A percentile compares a stretch with the other conserved stretches of the same genome.
Evolutionary conservation across 2,329 filamentous ascomycete species (phyloP).

Genomic region (Septoria linicola): DNA sequence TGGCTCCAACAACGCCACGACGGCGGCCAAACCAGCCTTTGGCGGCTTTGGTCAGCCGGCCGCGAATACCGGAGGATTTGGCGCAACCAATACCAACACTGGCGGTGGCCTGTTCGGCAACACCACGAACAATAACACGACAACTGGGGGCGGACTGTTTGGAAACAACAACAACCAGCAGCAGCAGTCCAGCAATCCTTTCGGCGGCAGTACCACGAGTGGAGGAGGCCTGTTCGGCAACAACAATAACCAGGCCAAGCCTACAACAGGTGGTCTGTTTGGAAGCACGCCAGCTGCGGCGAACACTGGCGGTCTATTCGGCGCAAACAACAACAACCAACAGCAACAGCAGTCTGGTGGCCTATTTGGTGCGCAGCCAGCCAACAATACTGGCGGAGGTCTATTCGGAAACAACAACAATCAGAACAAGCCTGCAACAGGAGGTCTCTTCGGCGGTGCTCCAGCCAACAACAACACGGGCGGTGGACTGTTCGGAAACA

Average conservation of each 20-base stretch:
- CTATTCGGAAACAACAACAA: constrained; percentile 45
- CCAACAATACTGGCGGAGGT: constrained; percentile 34
- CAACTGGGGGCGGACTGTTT: constrained; percentile 28
- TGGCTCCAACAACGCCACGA: constrained; percentile 7
- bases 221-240: constrained; percentile 36
- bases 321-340: constrained; percentile 22
- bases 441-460: constrained; percentile 42
- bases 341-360: constrained; percentile 23
- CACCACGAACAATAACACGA: constrained; percentile 24
- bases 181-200: constrained; percentile 33
- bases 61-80: constrained; percentile 18
- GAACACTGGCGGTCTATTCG: constrained; percentile 36
- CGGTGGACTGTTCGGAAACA: constrained; percentile 41
- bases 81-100: constrained; percentile 29
- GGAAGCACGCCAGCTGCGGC: constrained; percentile 36
- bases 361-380: constrained; percentile 30
- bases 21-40: constrained; percentile 21
- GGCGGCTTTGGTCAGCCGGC: constrained; percentile 22
- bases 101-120: constrained; percentile 26
- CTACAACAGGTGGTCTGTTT: constrained; percentile 38
- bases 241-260: constrained; percentile 16
- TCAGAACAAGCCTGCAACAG: constrained; percentile 37
- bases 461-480: constrained; percentile 30
- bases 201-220: constrained; percentile 42
- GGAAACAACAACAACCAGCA: constrained; percentile 30